phyloP scores from a whole-genome alignment of 1,284 basidiomycete genomes.

The Fistulina hepatica region DNA sequence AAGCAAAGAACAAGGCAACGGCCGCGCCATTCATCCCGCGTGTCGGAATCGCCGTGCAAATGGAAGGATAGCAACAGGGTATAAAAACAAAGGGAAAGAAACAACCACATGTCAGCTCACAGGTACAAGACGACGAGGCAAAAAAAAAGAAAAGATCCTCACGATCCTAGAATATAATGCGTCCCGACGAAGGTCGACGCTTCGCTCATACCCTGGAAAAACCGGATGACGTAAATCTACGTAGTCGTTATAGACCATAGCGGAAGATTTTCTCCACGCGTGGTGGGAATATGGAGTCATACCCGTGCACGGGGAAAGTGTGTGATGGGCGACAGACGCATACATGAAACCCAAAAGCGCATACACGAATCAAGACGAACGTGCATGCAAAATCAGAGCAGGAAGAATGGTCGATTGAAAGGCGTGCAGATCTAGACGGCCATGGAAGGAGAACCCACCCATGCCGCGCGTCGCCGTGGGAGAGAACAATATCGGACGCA shows the following conservation, averaged over 20 bases:
- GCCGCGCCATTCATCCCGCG: no score
- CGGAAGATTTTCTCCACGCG: conserved; percentile 22
- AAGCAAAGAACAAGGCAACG: no score
- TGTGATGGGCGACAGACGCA: background rate
- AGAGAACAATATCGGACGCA: conserved; percentile 11
- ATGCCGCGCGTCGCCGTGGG: conserved; percentile 14
- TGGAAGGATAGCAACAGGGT: conserved; percentile 10
- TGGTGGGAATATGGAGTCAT: conserved; percentile 44
- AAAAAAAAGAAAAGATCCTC: background rate
- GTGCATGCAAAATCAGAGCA: no score
- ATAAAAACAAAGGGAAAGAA: conserved; percentile 6
- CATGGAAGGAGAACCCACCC: no score
- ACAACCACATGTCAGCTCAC: no score
- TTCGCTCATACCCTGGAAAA: conserved; percentile 65
- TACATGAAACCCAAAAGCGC: no score
- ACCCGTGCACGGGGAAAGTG: conserved; percentile 35
- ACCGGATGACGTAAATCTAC: conserved; percentile 61
- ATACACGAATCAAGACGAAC: no score
- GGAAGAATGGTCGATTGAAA: no score
- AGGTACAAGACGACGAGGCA: conserved; percentile 15
- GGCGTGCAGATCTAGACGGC: no score
- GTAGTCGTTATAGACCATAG: conserved; percentile 10
- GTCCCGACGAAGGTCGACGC: conserved; percentile 68
- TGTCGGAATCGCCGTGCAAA: no score
- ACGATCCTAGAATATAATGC: no score